Conservation (phyloP, 2,329 filamentous ascomycete species). For the Colletotrichum zoysiae region DNA sequence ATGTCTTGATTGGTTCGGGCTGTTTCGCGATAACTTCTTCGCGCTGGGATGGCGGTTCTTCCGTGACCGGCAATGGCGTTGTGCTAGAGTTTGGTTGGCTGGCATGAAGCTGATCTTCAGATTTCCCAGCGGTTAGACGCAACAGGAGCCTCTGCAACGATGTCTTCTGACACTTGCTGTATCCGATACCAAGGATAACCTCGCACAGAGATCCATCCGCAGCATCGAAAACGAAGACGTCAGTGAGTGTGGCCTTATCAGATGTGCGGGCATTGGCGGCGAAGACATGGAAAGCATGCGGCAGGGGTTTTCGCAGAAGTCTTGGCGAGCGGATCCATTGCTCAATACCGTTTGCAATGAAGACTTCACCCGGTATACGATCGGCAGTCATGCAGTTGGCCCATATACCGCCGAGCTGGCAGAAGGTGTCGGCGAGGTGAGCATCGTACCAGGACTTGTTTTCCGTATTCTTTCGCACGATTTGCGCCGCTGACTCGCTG, state of each 20-base stretch:
- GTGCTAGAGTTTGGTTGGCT: background rate
- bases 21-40: background rate
- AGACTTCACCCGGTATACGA: conserved; percentile 47
- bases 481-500: conserved; percentile 48
- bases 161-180: conserved; percentile 27
- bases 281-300: conserved; percentile 25
- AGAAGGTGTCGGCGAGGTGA: conserved; percentile 49
- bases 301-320: conserved; percentile 2
- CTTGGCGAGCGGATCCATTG: conserved; percentile 50
- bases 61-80: background rate
- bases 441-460: conserved; percentile 46
- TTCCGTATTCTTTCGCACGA: conserved; percentile 43
- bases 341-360: conserved; percentile 50
- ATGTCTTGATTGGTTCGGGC: background rate
- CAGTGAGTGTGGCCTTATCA: background rate
- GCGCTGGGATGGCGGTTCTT: background rate
- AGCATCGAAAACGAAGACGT: background rate
- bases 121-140: background rate
- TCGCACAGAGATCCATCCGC: conserved; percentile 2
- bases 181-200: conserved; percentile 35
- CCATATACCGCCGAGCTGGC: conserved; percentile 54
- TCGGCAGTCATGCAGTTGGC: conserved; percentile 52
- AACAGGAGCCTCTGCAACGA: conserved; percentile 31
- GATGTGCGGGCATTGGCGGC: background rate
- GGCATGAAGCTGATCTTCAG: background rate